Percentiles rank a stretch among this genome's conserved stretches.
Evolutionary conservation across 805 yeast genomes (phyloP).

Genomic region (Peterozyma toletana): DNA sequence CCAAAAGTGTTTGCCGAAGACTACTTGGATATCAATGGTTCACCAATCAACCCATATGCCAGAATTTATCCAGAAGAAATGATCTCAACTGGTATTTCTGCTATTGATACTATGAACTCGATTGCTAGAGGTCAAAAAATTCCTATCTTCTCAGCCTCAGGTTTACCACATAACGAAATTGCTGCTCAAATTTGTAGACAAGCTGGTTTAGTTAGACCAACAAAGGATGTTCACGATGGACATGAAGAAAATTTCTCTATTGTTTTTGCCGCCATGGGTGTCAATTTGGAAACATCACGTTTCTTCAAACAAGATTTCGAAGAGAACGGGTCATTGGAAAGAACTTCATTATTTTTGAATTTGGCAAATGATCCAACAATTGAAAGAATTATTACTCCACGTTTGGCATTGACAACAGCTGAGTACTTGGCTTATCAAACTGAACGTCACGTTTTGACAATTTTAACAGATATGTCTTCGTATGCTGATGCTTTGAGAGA

Average conservation of each 20-base stretch:
- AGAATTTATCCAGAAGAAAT: conserved; percentile 99
- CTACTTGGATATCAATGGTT: conserved; percentile 95
- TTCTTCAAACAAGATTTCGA: conserved; percentile 99
- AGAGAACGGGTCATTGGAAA: conserved; percentile 96
- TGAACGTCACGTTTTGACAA: conserved; percentile 97
- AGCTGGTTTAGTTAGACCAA: conserved; percentile 98
- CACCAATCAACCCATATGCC: conserved; percentile 97
- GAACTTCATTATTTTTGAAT: conserved; percentile 93
- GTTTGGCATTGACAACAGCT: conserved; percentile 97
- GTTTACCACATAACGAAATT: conserved; percentile 98
- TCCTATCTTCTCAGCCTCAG: conserved; percentile 98
- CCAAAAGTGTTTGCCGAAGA: conserved; percentile 99
- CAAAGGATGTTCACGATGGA: conserved; percentile 99
- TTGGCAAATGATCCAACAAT: conserved; percentile 99
- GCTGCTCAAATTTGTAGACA: conserved; percentile 99
- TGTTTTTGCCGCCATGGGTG: conserved; percentile 99
- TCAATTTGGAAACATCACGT: conserved; percentile 95
- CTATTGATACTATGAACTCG: conserved; percentile 98
- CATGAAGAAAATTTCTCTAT: conserved; percentile 99
- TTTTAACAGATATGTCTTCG: conserved; percentile 99
- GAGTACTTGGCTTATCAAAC: conserved; percentile 99
- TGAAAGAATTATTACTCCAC: conserved; percentile 98
- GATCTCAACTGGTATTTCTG: conserved; percentile 98
- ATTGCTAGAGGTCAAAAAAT: conserved; percentile 99
- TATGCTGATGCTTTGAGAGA: conserved; percentile 99